Evolutionary conservation across 192 early-diverging fungal species (phyloP).

Genomic region (Neocallimastix lanati): DNA sequence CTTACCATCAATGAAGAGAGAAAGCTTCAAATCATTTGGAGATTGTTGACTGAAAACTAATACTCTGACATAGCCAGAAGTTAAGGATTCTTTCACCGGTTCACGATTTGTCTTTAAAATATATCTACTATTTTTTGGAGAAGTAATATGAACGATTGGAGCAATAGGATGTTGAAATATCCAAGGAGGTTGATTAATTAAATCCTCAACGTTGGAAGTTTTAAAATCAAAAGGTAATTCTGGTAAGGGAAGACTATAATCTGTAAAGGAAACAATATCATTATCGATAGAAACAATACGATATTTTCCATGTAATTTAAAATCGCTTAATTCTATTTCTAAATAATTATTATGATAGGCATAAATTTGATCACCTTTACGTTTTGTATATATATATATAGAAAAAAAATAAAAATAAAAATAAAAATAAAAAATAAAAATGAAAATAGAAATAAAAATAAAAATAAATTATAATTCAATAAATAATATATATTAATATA

Average conservation of each 20-base stretch:
- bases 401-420: no score
- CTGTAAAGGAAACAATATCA: slow-evolving; percentile 65
- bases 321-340: slow-evolving; percentile 75
- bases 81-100: slow-evolving; percentile 40
- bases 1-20: slow-evolving; percentile 26
- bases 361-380: slow-evolving; percentile 32
- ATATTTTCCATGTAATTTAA: slow-evolving; percentile 74
- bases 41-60: slow-evolving; percentile 46
- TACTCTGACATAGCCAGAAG: slow-evolving; percentile 55
- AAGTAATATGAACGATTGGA: slow-evolving; percentile 67
- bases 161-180: slow-evolving; percentile 10
- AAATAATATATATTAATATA: no score
- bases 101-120: slow-evolving; percentile 42
- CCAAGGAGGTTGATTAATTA: slow-evolving; percentile 7
- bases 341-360: slow-evolving; percentile 45
- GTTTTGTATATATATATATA: no score
- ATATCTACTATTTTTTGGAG: slow-evolving; percentile 71
- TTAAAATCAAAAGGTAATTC: slow-evolving; percentile 28
- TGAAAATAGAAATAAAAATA: no score
- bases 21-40: slow-evolving; percentile 14
- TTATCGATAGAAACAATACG: slow-evolving; percentile 71
- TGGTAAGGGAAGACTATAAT: slow-evolving; percentile 41
- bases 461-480: no score
- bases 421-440: no score
- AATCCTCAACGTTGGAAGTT: background rate